phyloP scores from a whole-genome alignment of 176 grass and related monocot species.

The Thalia dealbata region DNA sequence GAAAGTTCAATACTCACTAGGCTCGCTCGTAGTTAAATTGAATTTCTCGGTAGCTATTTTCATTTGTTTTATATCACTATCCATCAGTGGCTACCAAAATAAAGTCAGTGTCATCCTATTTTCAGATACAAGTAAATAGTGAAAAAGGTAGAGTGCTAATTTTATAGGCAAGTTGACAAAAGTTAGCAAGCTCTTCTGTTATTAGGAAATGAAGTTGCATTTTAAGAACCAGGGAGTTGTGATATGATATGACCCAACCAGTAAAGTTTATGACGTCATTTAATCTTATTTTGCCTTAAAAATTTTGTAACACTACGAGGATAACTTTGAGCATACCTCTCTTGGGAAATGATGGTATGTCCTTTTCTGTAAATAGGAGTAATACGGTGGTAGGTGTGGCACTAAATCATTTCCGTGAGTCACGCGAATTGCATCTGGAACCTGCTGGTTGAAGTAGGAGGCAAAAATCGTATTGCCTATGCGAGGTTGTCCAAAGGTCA shows the following conservation, averaged over 20 bases:
- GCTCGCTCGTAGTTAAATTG: too few relatives aligned
- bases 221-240: not conserved
- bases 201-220: not conserved
- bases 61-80: too few relatives aligned
- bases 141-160: too few relatives aligned
- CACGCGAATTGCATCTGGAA: slow-evolving; percentile 57
- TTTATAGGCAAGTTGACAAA: too few relatives aligned
- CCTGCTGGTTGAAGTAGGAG: slow-evolving; percentile 47
- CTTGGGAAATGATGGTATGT: slow-evolving; percentile 91
- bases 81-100: too few relatives aligned
- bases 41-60: too few relatives aligned
- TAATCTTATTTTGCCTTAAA: not conserved
- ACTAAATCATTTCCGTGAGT: slow-evolving; percentile 90
- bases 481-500: slow-evolving; percentile 87
- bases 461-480: slow-evolving; percentile 88
- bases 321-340: slow-evolving; percentile 42
- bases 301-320: not conserved
- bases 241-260: not conserved
- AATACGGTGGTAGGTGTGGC: slow-evolving; percentile 84
- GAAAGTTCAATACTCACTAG: too few relatives aligned
- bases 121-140: too few relatives aligned
- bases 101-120: too few relatives aligned
- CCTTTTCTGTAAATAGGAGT: slow-evolving; percentile 60
- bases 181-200: not conserved
- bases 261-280: not conserved